Percentiles rank a stretch among this genome's conserved stretches.
phyloP scores from a whole-genome alignment of 345 rosid species.

The Populus alba region DNA sequence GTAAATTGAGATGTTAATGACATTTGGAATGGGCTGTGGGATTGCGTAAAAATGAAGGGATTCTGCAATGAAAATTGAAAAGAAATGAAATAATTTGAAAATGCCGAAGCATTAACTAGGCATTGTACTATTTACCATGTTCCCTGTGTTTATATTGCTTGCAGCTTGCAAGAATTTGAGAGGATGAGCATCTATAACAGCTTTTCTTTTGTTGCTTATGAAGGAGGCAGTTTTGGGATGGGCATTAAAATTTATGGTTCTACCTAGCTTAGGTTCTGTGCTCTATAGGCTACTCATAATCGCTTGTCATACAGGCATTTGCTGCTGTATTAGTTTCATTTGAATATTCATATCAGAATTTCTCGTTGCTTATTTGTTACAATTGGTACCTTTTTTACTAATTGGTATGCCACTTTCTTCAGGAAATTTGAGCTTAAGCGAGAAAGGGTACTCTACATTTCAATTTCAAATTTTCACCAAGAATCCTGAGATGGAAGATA shows the following conservation, averaged over 20 bases:
- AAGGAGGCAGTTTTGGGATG: too few relatives aligned
- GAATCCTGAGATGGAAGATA: constrained; percentile 26
- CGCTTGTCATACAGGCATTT: too few relatives aligned
- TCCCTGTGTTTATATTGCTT: not conserved
- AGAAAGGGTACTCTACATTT: constrained; percentile 16
- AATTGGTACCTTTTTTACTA: not conserved
- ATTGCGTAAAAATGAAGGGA: not conserved
- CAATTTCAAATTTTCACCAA: constrained; percentile 10
- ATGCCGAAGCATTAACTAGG: not conserved
- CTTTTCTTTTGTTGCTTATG: too few relatives aligned
- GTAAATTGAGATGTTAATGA: not conserved
- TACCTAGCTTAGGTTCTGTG: not conserved
- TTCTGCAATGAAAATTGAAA: not conserved
- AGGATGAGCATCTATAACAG: not conserved
- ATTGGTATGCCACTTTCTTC: not conserved
- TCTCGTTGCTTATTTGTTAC: not conserved
- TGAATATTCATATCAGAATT: not conserved
- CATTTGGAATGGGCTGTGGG: not conserved
- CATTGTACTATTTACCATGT: too few relatives aligned
- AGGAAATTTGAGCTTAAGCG: constrained; percentile 22
- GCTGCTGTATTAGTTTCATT: not conserved
- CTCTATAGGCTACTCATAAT: not conserved
- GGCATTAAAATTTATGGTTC: not conserved
- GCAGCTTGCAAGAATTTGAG: not conserved
- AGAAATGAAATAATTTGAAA: not conserved